These are phyloP conservation scores for Danielia oregonensis DNA, from an alignment of 805 yeast species.

Conservation along the genomic window DNA sequence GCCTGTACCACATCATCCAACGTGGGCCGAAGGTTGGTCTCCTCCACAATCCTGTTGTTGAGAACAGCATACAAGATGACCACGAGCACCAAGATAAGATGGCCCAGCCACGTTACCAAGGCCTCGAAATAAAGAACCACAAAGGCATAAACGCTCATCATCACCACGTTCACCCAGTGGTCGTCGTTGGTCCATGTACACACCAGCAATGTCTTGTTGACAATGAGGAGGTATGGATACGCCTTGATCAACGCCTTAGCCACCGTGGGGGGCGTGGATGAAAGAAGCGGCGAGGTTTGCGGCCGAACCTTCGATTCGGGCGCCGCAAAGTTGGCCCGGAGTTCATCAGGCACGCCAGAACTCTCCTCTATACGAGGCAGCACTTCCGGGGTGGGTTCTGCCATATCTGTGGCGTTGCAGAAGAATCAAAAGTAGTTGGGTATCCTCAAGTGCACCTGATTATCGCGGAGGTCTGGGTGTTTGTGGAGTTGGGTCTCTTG, in stretches of 20 bases:
- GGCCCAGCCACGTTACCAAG: constrained; percentile 80
- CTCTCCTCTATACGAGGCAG: constrained; percentile 1
- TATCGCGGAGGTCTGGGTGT: background rate
- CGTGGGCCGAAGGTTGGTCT: constrained; percentile 67
- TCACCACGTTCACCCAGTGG: constrained; percentile 65
- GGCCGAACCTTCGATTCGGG: constrained; percentile 23
- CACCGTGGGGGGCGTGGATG: constrained; percentile 88
- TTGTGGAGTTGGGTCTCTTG: background rate
- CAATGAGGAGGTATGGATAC: constrained; percentile 78
- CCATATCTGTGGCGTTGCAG: background rate
- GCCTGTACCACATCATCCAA: constrained; percentile 81
- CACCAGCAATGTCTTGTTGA: constrained; percentile 65
- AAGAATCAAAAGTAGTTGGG: constrained; percentile 1
- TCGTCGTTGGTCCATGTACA: constrained; percentile 92
- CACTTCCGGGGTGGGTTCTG: constrained; percentile 1
- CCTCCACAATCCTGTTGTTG: constrained; percentile 52
- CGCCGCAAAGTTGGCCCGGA: constrained; percentile 28
- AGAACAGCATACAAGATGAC: constrained; percentile 58
- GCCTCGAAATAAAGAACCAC: constrained; percentile 73
- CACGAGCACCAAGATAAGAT: constrained; percentile 61
- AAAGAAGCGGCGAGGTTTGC: constrained; percentile 74
- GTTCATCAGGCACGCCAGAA: constrained; percentile 12
- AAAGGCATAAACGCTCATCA: constrained; percentile 52
- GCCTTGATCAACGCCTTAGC: constrained; percentile 78
- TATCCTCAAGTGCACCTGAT: background rate